phyloP scores from a whole-genome alignment of 129 eudicot genomes.

The Centrapalus pauciflorus region DNA sequence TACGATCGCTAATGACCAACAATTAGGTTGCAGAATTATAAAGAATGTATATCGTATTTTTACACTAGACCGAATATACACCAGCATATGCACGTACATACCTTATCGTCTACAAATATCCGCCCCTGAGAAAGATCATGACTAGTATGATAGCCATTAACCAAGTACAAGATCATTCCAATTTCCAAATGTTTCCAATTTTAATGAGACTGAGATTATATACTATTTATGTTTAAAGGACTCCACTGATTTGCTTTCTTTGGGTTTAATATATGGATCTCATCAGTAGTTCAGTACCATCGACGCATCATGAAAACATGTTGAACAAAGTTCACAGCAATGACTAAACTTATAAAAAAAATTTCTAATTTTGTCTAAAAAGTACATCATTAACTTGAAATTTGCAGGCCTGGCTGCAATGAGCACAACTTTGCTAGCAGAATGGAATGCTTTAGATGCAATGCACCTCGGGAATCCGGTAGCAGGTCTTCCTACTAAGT shows the following conservation, averaged over 20 bases:
- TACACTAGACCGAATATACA: not conserved
- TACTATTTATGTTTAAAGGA: not conserved
- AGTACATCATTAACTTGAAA: not conserved
- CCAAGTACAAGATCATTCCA: not conserved
- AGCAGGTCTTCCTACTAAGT: conserved; percentile 53
- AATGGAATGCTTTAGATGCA: conserved; percentile 96
- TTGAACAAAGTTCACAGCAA: not conserved
- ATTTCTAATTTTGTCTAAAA: not conserved
- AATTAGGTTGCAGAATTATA: no score
- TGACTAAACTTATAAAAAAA: not conserved
- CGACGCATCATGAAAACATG: not conserved
- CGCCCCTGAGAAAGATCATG: no score
- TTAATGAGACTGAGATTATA: no score
- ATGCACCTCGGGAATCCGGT: conserved; percentile 78
- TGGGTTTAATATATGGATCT: no score
- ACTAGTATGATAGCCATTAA: no score
- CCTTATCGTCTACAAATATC: no score
- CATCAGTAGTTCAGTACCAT: not conserved
- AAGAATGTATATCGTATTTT: no score
- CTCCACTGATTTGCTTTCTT: not conserved
- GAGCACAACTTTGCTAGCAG: conserved; percentile 97
- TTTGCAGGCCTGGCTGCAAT: conserved; percentile 80
- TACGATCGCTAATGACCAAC: not conserved
- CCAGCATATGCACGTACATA: not conserved
- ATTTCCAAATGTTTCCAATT: no score